Evolutionary conservation across 352 stramenopile genomes (phyloP), one percentile per base, ranked within the genome.

Genomic region (Phytophthora palmivora): DNA sequence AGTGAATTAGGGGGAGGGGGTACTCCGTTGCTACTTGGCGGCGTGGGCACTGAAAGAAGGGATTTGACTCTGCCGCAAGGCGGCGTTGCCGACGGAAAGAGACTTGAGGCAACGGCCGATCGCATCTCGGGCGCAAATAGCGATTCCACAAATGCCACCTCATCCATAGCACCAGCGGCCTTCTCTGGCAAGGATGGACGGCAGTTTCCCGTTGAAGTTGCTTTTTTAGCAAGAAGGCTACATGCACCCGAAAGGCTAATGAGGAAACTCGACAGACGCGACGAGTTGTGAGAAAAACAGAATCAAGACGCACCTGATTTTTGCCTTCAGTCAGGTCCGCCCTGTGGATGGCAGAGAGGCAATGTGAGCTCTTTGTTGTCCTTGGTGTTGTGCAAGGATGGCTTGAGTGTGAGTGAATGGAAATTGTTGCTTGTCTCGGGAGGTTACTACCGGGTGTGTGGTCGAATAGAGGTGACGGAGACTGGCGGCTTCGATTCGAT

Each of bases 81-180:
- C 10, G 47, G 45, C 36, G 48, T 33, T 33, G 63, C 33, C 3
- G 62, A 52, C 24, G 62, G 41, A 34, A 61, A 63, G 58, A 58
- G 62, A 75, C 43, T 70, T 19, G 52, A 55, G 32, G 22, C 38
- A 34, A 60, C 30, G 34, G 52, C 50, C 9, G 73, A 74, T 18
- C 72, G 72, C 67, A 88, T 79, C 56, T 87, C 73, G 38, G 79
- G 67, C 22, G 72, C 47, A 30, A 87, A 84, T 9, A 89, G 70
- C 62, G 79, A 89, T 70, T 89, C 75, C 32, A 89, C 75, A 77
- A 89, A 89, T 78, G 79, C 76, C 58, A 75, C 64, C 61, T 86
- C 79, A 58, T 89, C 79, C 77, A 89, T 89, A 55, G 43, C 11
- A 14, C 39, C 14, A 11, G 22, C 21, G 15, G 34, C 24, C 43